Evolutionary conservation across 305 asterid genomes (phyloP).

Genomic region (Coffea humblotiana): DNA sequence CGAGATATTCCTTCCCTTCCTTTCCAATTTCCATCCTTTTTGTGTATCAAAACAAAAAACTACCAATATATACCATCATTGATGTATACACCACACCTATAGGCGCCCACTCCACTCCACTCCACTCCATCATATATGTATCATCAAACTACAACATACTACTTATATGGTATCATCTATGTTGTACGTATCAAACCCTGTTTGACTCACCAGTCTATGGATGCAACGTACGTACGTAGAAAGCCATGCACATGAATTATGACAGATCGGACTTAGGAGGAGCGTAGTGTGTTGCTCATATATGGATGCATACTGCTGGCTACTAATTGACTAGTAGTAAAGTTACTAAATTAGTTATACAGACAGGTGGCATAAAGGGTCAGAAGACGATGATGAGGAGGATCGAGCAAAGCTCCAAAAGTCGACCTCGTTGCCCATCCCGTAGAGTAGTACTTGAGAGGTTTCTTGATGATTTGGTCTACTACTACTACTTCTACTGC

Average conservation of each 20-base stretch:
- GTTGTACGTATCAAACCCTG: not conserved
- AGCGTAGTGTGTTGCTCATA: too few species aligned
- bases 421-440: conserved; percentile 39
- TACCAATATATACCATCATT: too few species aligned
- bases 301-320: not conserved
- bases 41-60: too few species aligned
- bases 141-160: too few species aligned
- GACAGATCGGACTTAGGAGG: too few species aligned
- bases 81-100: too few species aligned
- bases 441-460: conserved; percentile 26
- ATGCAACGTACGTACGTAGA: not conserved
- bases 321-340: not conserved
- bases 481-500: not conserved
- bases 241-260: not conserved
- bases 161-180: too few species aligned
- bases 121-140: too few species aligned
- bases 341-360: conserved; percentile 26
- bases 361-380: conserved; percentile 76
- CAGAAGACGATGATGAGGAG: conserved; percentile 60
- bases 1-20: conserved; percentile 4
- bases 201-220: not conserved
- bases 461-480: conserved; percentile 11
- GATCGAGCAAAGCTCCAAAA: conserved; percentile 68
- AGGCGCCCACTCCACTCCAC: too few species aligned
- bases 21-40: too few species aligned